phyloP scores from a whole-genome alignment of 495 filamentous ascomycete species.

The Neurospora sp. region DNA sequence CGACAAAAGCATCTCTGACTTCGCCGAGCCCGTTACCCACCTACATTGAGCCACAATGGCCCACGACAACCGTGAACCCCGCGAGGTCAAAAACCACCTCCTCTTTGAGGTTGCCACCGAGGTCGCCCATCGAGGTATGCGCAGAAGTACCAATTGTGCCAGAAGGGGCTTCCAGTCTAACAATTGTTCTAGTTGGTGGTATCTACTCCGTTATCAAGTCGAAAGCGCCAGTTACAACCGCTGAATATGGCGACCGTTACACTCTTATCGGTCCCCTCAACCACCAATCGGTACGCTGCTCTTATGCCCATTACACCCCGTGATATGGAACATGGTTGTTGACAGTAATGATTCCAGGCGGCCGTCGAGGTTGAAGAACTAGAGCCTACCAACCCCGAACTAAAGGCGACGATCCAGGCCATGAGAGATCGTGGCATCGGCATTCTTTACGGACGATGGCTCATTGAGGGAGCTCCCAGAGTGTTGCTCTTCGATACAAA shows the following conservation, averaged over 20 bases:
- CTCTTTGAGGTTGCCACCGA: constrained; percentile 96
- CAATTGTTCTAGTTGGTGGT: constrained; percentile 61
- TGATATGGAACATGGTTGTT: constrained; percentile 2
- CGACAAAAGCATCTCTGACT: neutral
- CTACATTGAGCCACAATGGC: constrained; percentile 13
- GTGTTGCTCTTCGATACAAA: constrained; percentile 92
- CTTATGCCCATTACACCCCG: neutral
- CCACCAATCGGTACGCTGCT: constrained; percentile 62
- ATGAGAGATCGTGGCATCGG: constrained; percentile 89
- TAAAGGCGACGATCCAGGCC: constrained; percentile 71
- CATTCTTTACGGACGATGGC: constrained; percentile 89
- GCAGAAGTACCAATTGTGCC: neutral
- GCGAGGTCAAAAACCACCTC: constrained; percentile 41
- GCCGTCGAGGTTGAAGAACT: constrained; percentile 94
- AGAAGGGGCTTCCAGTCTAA: neutral
- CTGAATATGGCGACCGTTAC: constrained; percentile 96
- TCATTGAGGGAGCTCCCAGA: constrained; percentile 91
- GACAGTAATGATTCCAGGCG: constrained; percentile 43
- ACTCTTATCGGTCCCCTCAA: constrained; percentile 93
- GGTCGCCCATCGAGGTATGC: constrained; percentile 84
- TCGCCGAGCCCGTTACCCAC: neutral
- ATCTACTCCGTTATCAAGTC: constrained; percentile 99
- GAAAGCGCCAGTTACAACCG: constrained; percentile 93
- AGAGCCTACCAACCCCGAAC: constrained; percentile 67
- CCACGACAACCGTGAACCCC: constrained; percentile 27